Evolutionary conservation across 352 stramenopile species (phyloP), one percentile per base, ranked within the genome.

Genomic region (Globisporangium orthogonon): DNA sequence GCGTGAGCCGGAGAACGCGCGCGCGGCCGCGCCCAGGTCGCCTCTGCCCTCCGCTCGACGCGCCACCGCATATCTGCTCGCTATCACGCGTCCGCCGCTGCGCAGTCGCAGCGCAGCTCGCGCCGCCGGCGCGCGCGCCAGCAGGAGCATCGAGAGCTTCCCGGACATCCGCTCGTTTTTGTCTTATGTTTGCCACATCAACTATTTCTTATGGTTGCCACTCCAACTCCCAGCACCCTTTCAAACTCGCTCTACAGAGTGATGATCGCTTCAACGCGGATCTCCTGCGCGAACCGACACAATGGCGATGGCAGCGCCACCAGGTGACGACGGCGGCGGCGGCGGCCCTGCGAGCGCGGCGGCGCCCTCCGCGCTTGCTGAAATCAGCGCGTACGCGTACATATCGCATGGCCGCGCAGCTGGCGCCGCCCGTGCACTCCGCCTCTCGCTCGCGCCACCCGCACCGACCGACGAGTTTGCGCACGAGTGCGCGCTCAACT

Each of bases 401-500:
- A 15, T 33, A 18, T 29, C n/a, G 3, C 52, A 31, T 50, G 57
- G 45, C 41, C 43, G 43, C 4, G 23, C 23, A 7, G n/a, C 57
- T 23, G 56, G 61, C 18, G 58, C 52, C 9, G 46, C 47, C 1
- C 47, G 50, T 31, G 70, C 65, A 17, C 54, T 86, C 7, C 52
- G 47, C 1, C 62, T 86, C 15, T 54, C 51, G 29, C 51, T 73
- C 39, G 39, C 64, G 33, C 72, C 67, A n/a, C 58, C 68, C 9
- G 47, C 62, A 1, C 6, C 52, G 17, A 61, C 52, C 4, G 56
- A 78, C 4, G 74, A 85, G 58, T 80, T 59, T 44, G 71, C 73
- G 35, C 78, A 86, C 57, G 76, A 89, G 47, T 41, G 67, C 13
- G 78, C 75, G 5, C 45, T 68, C 4, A 63, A 60, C 0, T 87